These are phyloP conservation scores for Candida freyschussii DNA, from an alignment of 1,139 yeast species.

Conservation along the genomic window DNA sequence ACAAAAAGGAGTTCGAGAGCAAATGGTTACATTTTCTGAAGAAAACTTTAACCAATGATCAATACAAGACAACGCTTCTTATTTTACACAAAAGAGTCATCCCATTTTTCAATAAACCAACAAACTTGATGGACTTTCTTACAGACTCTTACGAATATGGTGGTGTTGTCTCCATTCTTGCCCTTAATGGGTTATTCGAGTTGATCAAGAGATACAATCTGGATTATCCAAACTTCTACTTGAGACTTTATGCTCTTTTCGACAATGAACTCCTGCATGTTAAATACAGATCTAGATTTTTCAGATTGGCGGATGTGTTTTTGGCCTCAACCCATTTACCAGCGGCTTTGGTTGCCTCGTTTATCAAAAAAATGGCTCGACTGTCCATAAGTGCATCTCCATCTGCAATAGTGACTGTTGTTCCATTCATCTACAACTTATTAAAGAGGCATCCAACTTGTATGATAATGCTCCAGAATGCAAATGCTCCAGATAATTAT, in stretches of 20 bases:
- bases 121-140: slow-evolving; percentile 84
- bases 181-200: slow-evolving; percentile 84
- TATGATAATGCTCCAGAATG: slow-evolving; percentile 76
- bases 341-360: slow-evolving; percentile 78
- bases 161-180: slow-evolving; percentile 68
- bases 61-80: slow-evolving; percentile 64
- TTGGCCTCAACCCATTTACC: slow-evolving; percentile 86
- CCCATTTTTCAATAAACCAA: slow-evolving; percentile 77
- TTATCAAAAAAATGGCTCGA: slow-evolving; percentile 77
- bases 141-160: slow-evolving; percentile 78
- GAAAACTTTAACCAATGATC: slow-evolving; percentile 41
- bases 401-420: slow-evolving; percentile 77
- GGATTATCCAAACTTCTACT: slow-evolving; percentile 89
- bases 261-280: slow-evolving; percentile 74
- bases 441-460: slow-evolving; percentile 90
- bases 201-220: slow-evolving; percentile 77
- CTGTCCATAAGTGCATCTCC: slow-evolving; percentile 80
- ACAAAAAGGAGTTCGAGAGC: slow-evolving; percentile 64
- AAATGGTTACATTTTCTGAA: slow-evolving; percentile 57
- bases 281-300: slow-evolving; percentile 78
- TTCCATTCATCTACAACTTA: slow-evolving; percentile 89
- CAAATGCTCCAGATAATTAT: slow-evolving; percentile 33
- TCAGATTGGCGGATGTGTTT: slow-evolving; percentile 82
- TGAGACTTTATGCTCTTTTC: slow-evolving; percentile 74
- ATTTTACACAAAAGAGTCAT: slow-evolving; percentile 80